Evolutionary conservation across 2,329 filamentous ascomycete species (phyloP).

Genomic region (Cadophora sp.): DNA sequence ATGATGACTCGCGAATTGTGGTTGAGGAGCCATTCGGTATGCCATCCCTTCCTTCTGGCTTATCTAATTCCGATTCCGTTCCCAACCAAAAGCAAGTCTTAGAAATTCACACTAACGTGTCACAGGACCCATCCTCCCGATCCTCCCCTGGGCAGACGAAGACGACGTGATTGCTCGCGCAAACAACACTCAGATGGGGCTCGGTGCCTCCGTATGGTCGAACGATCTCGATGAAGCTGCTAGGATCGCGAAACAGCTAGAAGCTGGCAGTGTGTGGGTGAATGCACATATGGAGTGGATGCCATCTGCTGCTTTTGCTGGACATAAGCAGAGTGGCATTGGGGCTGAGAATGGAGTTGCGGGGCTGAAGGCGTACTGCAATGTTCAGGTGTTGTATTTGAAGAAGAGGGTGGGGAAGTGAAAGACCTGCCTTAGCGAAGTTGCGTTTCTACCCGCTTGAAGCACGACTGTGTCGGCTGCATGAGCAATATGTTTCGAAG

Average conservation of each 20-base stretch:
- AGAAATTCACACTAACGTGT: background rate
- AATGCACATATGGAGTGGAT: constrained; percentile 58
- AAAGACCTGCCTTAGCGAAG: no score
- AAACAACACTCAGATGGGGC: constrained; percentile 59
- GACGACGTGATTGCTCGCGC: constrained; percentile 61
- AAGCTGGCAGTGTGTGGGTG: constrained; percentile 67
- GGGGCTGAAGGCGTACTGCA: constrained; percentile 33
- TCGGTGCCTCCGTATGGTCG: constrained; percentile 65
- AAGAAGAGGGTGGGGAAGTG: constrained; percentile 25
- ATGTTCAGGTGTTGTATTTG: constrained; percentile 31
- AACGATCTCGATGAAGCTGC: constrained; percentile 57
- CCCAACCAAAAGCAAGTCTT: background rate
- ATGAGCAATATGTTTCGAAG: no score
- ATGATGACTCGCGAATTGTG: constrained; percentile 60
- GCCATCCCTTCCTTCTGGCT: background rate
- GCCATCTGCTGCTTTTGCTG: constrained; percentile 48
- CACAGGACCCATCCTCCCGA: constrained; percentile 22
- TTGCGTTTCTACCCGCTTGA: no score
- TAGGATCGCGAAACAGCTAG: constrained; percentile 58
- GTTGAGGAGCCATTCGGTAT: constrained; percentile 64
- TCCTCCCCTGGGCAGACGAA: constrained; percentile 18
- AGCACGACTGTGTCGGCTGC: no score
- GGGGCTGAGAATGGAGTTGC: constrained; percentile 36
- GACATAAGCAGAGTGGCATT: constrained; percentile 45
- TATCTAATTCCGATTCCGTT: no score